Percentiles rank a stretch among this genome's conserved stretches.
Evolutionary conservation across 164 flowering plant species (phyloP).

Genomic region (Umbellularia californica): DNA sequence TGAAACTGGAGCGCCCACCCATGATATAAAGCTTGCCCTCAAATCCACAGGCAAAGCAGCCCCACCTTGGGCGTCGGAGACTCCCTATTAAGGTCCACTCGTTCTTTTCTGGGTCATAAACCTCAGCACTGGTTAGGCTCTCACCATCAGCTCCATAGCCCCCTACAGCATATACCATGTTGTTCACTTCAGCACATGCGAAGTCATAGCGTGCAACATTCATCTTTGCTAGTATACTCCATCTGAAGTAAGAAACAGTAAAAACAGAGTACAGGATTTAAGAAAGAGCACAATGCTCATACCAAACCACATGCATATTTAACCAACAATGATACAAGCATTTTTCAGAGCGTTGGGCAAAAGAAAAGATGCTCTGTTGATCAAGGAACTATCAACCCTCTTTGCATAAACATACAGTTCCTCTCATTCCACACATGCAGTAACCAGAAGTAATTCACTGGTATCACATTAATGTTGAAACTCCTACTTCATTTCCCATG

Average conservation of each 20-base stretch:
- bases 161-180: conserved; percentile 74
- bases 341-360: too few relatives aligned
- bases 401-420: too few relatives aligned
- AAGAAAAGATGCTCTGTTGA: too few relatives aligned
- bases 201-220: conserved; percentile 89
- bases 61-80: conserved; percentile 82
- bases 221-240: conserved; percentile 73
- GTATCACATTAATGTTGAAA: too few relatives aligned
- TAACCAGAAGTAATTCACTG: too few relatives aligned
- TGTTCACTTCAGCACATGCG: conserved; percentile 85
- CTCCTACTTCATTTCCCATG: too few relatives aligned
- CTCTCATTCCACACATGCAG: too few relatives aligned
- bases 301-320: too few relatives aligned
- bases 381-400: too few relatives aligned
- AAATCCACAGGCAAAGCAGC: conserved; percentile 79
- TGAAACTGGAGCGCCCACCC: conserved; percentile 94
- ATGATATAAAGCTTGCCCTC: conserved; percentile 84
- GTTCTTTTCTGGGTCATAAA: conserved; percentile 65
- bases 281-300: background rate
- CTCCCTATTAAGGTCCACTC: conserved; percentile 77
- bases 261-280: background rate
- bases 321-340: too few relatives aligned
- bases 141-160: conserved; percentile 79
- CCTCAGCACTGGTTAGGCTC: conserved; percentile 76
- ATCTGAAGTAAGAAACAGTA: conserved; percentile 41